phyloP scores from a whole-genome alignment of 225 moss, liverwort and hornwort genomes.

The Bryoerythrophyllum caledonicum region DNA sequence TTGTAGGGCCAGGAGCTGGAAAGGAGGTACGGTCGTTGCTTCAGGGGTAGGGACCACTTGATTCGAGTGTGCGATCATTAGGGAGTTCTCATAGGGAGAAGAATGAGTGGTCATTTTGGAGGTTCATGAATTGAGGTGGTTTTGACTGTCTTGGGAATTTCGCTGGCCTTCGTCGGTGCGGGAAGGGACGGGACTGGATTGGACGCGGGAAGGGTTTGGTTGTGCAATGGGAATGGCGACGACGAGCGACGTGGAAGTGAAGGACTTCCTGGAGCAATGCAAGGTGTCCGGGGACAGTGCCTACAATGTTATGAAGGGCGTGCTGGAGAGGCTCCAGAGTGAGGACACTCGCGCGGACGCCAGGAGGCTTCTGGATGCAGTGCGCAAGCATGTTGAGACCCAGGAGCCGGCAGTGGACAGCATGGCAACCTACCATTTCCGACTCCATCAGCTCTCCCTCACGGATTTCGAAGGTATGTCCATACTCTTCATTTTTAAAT shows the following conservation, averaged over 20 bases:
- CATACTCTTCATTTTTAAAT: background rate
- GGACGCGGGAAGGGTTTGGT: background rate
- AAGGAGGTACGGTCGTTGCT: constrained; percentile 80
- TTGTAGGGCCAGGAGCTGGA: constrained; percentile 93
- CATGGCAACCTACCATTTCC: constrained; percentile 79
- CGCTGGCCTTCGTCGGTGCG: background rate
- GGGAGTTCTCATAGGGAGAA: constrained; percentile 79
- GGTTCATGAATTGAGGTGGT: constrained; percentile 56
- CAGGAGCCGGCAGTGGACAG: constrained; percentile 55
- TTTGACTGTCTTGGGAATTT: too few species aligned
- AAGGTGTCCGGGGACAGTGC: constrained; percentile 87
- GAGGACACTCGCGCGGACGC: constrained; percentile 63
- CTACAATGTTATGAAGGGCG: constrained; percentile 73
- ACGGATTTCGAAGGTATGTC: constrained; percentile 73
- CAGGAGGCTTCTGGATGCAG: constrained; percentile 67
- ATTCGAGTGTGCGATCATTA: constrained; percentile 75
- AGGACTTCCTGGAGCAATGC: constrained; percentile 74
- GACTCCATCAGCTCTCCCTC: constrained; percentile 83
- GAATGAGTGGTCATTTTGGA: constrained; percentile 86
- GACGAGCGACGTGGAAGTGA: constrained; percentile 52
- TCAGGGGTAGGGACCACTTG: constrained; percentile 87
- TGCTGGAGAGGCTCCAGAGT: constrained; percentile 71
- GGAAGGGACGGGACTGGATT: constrained; percentile 3
- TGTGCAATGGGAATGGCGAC: constrained; percentile 41
- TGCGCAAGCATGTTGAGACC: constrained; percentile 59